Evolutionary conservation across 2,329 filamentous ascomycete species (phyloP), one percentile per base, ranked within the genome.

Genomic region (Neurospora crassa): DNA sequence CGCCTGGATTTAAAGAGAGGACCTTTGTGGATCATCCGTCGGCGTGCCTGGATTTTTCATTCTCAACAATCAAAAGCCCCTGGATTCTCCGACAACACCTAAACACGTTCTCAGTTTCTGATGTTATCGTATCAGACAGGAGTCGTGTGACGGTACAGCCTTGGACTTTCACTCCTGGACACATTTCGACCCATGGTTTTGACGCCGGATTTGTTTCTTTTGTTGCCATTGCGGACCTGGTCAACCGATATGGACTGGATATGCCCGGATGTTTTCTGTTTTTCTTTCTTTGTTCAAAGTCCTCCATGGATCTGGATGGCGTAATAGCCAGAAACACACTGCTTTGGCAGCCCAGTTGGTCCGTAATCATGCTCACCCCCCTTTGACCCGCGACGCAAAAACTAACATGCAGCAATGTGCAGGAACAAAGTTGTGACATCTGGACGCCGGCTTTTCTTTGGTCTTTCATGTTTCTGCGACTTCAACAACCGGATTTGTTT

Each of bases 401-500:
- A 80, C 82, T 84, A 81, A 83, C 78, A 77, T 73, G 47, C 73
- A 70, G 71, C 70, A 53, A 70, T 12, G 59, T 73, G 75, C 78
- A 88, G 85, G 82, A 81, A 84, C 86, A 88, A 87, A 88, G 86
- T 86, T 88, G 87, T 84, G 77, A 80, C 81, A 77, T 79, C 78
- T 81, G 77, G 79, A 73, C 69, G 71, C 72, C 63, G 72, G 79
- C 76, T 78, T 75, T 70, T 78, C 59, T 67, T 67, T 68, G 71
- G 53, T 63, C 14, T 63, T 72, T 79, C 78, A 75, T 79, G 74
- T 77, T 74, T 74, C 75, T 77, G 76, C 42, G 71, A 37, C 69
- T 76, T 78, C 74, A 67, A 67, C 37, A 69, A 68, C 71, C 68
- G 71, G 67, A 74, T 70, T 69, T 75, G 72, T 78, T 75, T 73